Base-by-base conservation (phyloP, 768 basidiomycete genomes). In the Leucocoprinus birnbaumii region DNA sequence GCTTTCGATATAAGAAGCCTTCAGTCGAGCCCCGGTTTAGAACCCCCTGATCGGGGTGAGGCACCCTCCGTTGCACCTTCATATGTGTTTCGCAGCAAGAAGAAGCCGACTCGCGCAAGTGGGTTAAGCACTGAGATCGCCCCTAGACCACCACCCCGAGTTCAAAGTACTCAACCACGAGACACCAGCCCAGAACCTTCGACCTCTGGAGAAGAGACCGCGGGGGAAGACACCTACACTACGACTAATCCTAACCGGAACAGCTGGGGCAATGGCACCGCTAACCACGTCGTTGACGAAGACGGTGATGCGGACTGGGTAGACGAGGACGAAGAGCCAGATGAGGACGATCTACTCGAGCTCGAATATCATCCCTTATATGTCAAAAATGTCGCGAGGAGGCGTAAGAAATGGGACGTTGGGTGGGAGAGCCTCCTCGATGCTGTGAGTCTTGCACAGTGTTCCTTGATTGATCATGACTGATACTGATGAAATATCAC, bases 161-260 rank as follows among this genome's bases (percentile, higher is more conserved):
- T 91, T 16, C 86, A 90, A 62, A 91, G 88, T 61, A 92, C 89
- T 0, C 88, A 91, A 61, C 89, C 89, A 6, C 72, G 89, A 40
- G 89, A 91, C 60, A 91, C 89, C 10, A 89, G 85, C 58, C 89
- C 87, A 0, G 89, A 91, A 70, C 78, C 81, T 43, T 86, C 84
- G 9, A 84, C 85, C 0, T 85, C 82, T 16, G 88, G 88, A 1
- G 89, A 91, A 65, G 88, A 89, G 67, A 90, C 86, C 1, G 87
- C 88, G 0, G 89, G 87, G 0, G 89, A 89, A 63, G 50, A 61
- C 35, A 42, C 46, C 41, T 58, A 57, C 35, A 25, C 44, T 14
- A 16, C 14, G 34, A 10, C 34, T 11, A 47, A 27, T 22, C 25
- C 41, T 7, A 53, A 40, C 22, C 42, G 53, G 10, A 51, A 49